Evolutionary conservation across 1,284 basidiomycete genomes (phyloP), one percentile per base, ranked within the genome.

Genomic region (Cutaneotrichosporon cutaneum): DNA sequence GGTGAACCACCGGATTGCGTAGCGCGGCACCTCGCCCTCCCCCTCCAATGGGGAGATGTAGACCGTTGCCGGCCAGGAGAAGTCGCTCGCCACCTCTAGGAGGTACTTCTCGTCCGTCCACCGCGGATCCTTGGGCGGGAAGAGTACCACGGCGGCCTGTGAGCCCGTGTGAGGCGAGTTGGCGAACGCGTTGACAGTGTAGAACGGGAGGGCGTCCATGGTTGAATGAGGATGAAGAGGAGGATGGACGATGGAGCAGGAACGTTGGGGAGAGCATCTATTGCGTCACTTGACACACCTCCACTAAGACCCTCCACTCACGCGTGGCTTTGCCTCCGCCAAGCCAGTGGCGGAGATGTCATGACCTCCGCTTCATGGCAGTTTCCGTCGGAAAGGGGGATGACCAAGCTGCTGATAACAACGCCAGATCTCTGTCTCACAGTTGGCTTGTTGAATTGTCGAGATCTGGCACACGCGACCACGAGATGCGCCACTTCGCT

Each of bases 61-160:
- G 3, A 72, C 73, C 2, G 74, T 76, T 56, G 73, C 72, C 8
- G 73, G 65, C 42, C 65, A 67, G 16, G 69, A 61, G 51, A 76
- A 74, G 58, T 76, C 74, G 18, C 61, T 52, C 3, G 73, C 71
- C 10, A 68, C 50, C 1, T 36, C 36, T 11, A 30, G 54, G 59
- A 71, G 63, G 63, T 65, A 76, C 13, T 61, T 62, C 35, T 70
- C 70, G 48, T 74, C 61, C 1, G 32, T 27, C 1, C 57, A 54
- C 16, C 67, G 59, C 9, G 59, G 53, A 52, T 73, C 68, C 6
- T 50, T 35, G 4, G 61, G 26, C 4, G 63, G 60, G 26, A 76
- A 65, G n/a, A 75, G 24, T 42, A 76, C 72, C 16, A 76, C 70
- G 4, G 73, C 68, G 4, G 74, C 74, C 63, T 74, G 74, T 54